These are phyloP conservation scores for Daldinia decipiens DNA, from an alignment of 495 filamentous ascomycete genomes.

Conservation along the genomic window DNA sequence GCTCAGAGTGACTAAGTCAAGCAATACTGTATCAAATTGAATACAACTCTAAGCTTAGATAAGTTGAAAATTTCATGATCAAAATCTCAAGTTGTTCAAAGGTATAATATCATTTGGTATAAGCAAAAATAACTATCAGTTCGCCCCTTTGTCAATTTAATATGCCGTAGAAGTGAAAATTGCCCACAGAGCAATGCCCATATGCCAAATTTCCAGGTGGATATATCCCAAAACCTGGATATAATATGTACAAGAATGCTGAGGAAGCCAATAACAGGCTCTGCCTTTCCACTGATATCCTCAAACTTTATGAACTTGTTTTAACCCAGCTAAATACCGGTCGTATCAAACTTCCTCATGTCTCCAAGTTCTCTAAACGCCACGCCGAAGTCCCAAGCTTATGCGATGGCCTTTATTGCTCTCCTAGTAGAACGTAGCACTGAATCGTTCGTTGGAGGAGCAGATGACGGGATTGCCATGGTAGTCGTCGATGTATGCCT, in stretches of 20 bases:
- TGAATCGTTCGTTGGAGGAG: conserved; percentile 39
- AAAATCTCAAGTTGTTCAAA: background rate
- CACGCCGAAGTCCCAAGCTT: background rate
- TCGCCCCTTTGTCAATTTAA: background rate
- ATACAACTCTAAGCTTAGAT: no score
- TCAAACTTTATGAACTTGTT: background rate
- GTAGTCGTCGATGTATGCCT: conserved; percentile 43
- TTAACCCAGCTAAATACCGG: background rate
- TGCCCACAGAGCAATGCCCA: background rate
- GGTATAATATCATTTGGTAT: background rate
- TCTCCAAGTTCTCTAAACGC: background rate
- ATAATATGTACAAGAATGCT: conserved; percentile 1
- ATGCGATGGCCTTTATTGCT: background rate
- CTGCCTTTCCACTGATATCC: background rate
- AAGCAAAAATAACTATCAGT: background rate
- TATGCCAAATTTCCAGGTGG: background rate
- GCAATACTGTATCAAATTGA: no score
- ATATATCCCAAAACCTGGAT: conserved; percentile 3
- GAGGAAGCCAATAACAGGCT: background rate
- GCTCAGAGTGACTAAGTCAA: no score
- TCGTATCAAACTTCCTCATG: background rate
- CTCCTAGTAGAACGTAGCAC: conserved; percentile 28
- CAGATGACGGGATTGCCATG: conserved; percentile 47
- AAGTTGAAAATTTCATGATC: no score
- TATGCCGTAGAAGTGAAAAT: background rate